phyloP scores from a whole-genome alignment of 257 asterid genomes.

The Solanum sitiens region DNA sequence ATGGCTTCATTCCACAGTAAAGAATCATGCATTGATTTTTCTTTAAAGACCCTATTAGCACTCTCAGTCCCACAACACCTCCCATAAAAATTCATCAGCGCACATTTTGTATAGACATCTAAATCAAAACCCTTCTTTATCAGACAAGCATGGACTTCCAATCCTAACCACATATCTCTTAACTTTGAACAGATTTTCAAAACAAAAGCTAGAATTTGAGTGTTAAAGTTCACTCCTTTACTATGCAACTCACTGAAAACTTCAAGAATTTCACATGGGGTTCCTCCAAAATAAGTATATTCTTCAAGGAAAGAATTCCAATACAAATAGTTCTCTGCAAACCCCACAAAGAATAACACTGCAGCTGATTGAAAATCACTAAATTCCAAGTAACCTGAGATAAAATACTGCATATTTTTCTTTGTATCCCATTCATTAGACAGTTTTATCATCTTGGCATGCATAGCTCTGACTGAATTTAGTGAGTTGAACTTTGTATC shows the following conservation, averaged over 20 bases:
- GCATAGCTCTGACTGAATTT: slow-evolving; percentile 30
- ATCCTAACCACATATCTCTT: slow-evolving; percentile 28
- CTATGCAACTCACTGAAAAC: slow-evolving; percentile 27
- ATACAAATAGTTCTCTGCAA: slow-evolving; percentile 21
- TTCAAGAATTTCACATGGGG: slow-evolving; percentile 41
- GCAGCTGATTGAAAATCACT: slow-evolving; percentile 45
- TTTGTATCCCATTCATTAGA: slow-evolving; percentile 11
- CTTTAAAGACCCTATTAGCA: slow-evolving; percentile 29
- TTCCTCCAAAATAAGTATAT: slow-evolving; percentile 30
- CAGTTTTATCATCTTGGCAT: slow-evolving; percentile 50
- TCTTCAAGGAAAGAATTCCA: slow-evolving; percentile 43
- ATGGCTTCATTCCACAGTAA: slow-evolving; percentile 53
- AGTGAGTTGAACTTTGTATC: slow-evolving; percentile 12
- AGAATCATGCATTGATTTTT: slow-evolving; percentile 14
- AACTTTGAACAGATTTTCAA: slow-evolving; percentile 39
- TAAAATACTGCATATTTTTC: slow-evolving; percentile 33
- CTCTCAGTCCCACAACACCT: slow-evolving; percentile 27
- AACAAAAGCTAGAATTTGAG: slow-evolving; percentile 21
- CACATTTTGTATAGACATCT: slow-evolving; percentile 30
- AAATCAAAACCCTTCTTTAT: slow-evolving; percentile 46
- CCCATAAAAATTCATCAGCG: slow-evolving; percentile 54
- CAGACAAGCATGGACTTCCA: slow-evolving; percentile 40
- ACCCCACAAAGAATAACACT: slow-evolving; percentile 35
- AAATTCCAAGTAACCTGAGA: slow-evolving; percentile 29
- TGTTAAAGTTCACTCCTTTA: slow-evolving; percentile 36